phyloP scores from a whole-genome alignment of 805 yeast species.

The Candida yuanshanica region DNA sequence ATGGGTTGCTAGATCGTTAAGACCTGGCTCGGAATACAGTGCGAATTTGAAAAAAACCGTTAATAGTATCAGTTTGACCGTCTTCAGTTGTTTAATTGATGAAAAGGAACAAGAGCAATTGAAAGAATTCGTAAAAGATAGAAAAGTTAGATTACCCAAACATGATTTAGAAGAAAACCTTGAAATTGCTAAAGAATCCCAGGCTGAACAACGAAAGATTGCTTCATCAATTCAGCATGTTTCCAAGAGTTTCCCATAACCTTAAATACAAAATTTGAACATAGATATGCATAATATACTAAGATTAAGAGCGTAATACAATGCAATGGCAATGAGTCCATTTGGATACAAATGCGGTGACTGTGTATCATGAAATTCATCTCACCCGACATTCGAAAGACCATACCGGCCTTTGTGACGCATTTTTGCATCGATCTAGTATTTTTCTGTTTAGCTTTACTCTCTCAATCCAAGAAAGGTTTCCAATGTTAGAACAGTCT shows the following conservation, averaged over 20 bases:
- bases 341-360: no score
- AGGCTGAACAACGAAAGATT: constrained; percentile 11
- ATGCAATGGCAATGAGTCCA: no score
- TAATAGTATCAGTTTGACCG: constrained; percentile 30
- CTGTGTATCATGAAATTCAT: no score
- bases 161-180: constrained; percentile 29
- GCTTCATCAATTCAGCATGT: constrained; percentile 10
- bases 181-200: constrained; percentile 8
- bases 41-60: constrained; percentile 41
- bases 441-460: no score
- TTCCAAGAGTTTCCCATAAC: not conserved
- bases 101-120: constrained; percentile 23
- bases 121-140: constrained; percentile 29
- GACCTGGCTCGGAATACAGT: constrained; percentile 40
- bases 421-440: no score
- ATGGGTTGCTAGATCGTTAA: constrained; percentile 44
- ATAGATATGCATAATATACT: not conserved
- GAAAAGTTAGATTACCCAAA: constrained; percentile 30
- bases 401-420: no score
- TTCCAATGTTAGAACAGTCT: no score
- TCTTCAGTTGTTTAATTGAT: constrained; percentile 30
- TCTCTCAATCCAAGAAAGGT: no score
- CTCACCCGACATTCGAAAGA: no score
- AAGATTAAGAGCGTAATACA: no score
- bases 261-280: not conserved